A percentile compares a stretch with the other conserved stretches of the same genome.
phyloP scores from a whole-genome alignment of 805 yeast genomes.

The Cyberlindnera galapagoensis region DNA sequence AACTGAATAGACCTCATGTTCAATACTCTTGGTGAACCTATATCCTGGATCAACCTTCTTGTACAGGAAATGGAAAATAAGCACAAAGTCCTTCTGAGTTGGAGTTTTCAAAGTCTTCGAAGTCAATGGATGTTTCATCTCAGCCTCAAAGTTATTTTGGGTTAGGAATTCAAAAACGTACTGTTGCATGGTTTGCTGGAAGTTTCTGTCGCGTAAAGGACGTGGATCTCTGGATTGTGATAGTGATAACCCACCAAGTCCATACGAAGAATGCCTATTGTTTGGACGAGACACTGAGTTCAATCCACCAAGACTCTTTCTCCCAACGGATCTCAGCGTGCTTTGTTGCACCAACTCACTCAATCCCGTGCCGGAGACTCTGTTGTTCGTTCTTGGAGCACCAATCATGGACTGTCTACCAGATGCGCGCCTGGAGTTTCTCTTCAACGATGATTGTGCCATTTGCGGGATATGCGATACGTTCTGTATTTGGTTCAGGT shows the following conservation, averaged over 20 bases:
- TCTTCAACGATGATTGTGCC: constrained; percentile 19
- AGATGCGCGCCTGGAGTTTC: constrained; percentile 18
- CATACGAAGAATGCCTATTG: constrained; percentile 22
- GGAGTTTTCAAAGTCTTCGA: constrained; percentile 64
- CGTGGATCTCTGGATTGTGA: constrained; percentile 52
- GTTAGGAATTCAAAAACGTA: constrained; percentile 61
- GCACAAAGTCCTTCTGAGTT: constrained; percentile 79
- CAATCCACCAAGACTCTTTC: constrained; percentile 19
- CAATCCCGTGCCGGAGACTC: constrained; percentile 21
- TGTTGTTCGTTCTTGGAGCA: constrained; percentile 21
- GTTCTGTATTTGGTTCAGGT: constrained; percentile 22
- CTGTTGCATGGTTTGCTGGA: constrained; percentile 58
- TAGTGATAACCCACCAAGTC: constrained; percentile 16
- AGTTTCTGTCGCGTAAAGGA: constrained; percentile 68
- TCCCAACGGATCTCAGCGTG: constrained; percentile 15
- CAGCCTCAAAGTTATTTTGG: constrained; percentile 62
- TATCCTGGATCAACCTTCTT: constrained; percentile 74
- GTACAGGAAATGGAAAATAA: constrained; percentile 76
- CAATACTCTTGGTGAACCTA: constrained; percentile 59
- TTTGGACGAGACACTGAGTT: constrained; percentile 13
- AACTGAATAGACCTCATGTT: constrained; percentile 65
- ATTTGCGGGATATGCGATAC: constrained; percentile 22
- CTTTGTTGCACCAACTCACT: constrained; percentile 25
- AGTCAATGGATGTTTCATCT: constrained; percentile 64
- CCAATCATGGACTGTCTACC: constrained; percentile 27